These are phyloP conservation scores for Coemansia sp. DNA, from an alignment of 192 early-diverging fungal species.

Conservation along the genomic window DNA sequence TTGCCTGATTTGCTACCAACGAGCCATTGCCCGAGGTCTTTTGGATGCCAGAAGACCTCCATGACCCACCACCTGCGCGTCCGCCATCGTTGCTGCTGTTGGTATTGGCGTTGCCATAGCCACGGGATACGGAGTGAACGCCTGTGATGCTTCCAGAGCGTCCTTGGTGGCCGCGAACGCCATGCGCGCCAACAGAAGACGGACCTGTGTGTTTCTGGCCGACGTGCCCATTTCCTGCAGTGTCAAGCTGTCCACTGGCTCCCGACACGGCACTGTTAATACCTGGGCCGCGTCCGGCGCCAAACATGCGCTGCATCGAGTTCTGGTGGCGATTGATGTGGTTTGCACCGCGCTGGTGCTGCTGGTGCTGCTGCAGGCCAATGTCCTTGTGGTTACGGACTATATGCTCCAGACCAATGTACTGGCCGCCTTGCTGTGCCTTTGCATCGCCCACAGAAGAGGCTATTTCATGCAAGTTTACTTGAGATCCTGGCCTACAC, in stretches of 20 bases:
- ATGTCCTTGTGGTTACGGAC: constrained; percentile 20
- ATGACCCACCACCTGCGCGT: constrained; percentile 15
- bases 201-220: not conserved
- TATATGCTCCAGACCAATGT: constrained; percentile 34
- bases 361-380: constrained; percentile 5
- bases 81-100: constrained; percentile 1
- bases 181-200: not conserved
- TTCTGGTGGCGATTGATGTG: constrained; percentile 4
- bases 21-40: not conserved
- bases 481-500: constrained; percentile 40
- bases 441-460: constrained; percentile 8
- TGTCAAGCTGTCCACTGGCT: not conserved
- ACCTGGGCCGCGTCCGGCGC: not conserved
- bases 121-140: not conserved
- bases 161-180: not conserved
- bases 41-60: constrained; percentile 26
- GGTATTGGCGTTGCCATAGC: not conserved
- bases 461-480: constrained; percentile 24
- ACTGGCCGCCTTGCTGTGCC: constrained; percentile 5
- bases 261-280: not conserved
- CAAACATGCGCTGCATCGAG: constrained; percentile 16
- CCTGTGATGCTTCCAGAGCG: constrained; percentile 8
- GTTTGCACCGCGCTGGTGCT: constrained; percentile 3
- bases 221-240: not conserved
- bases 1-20: not conserved